Percentiles rank a stretch among this genome's conserved stretches.
phyloP scores from a whole-genome alignment of 257 asterid species.

The Solanum chilense region DNA sequence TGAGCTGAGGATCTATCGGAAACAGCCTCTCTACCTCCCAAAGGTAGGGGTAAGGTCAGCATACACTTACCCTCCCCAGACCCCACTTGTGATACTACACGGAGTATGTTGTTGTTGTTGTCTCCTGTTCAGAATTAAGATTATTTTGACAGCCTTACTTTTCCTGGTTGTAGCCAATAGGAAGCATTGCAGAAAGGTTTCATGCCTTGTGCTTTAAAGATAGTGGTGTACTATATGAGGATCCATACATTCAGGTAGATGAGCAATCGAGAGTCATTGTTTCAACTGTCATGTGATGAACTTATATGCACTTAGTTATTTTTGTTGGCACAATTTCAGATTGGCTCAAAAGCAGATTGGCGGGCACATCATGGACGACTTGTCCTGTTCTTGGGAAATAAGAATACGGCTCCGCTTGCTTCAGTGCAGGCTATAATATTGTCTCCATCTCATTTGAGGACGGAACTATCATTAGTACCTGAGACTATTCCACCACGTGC shows the following conservation, averaged over 20 bases:
- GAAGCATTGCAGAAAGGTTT: conserved; percentile 77
- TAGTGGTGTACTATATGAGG: conserved; percentile 92
- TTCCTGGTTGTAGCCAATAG: conserved; percentile 63
- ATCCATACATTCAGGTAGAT: conserved; percentile 79
- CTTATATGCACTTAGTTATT: neutral
- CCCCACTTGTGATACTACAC: neutral
- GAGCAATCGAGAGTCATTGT: neutral
- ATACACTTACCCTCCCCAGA: neutral
- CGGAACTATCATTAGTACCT: conserved; percentile 77
- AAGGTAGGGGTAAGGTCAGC: neutral
- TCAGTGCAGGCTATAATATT: conserved; percentile 73
- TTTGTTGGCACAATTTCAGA: conserved; percentile 30
- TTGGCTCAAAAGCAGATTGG: conserved; percentile 97
- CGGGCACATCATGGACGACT: conserved; percentile 76
- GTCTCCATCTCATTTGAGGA: conserved; percentile 72
- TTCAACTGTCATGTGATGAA: neutral
- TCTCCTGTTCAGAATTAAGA: neutral
- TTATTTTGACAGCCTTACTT: conserved; percentile 7
- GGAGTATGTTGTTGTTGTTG: neutral
- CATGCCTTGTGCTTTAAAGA: conserved; percentile 77
- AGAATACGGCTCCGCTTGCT: conserved; percentile 60
- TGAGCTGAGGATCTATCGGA: neutral
- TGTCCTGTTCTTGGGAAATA: conserved; percentile 90
- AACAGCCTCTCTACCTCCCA: neutral
- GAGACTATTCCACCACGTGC: conserved; percentile 96